These are phyloP conservation scores for Coemansia sp. DNA, from an alignment of 192 early-diverging fungal genomes.

Conservation along the genomic window DNA sequence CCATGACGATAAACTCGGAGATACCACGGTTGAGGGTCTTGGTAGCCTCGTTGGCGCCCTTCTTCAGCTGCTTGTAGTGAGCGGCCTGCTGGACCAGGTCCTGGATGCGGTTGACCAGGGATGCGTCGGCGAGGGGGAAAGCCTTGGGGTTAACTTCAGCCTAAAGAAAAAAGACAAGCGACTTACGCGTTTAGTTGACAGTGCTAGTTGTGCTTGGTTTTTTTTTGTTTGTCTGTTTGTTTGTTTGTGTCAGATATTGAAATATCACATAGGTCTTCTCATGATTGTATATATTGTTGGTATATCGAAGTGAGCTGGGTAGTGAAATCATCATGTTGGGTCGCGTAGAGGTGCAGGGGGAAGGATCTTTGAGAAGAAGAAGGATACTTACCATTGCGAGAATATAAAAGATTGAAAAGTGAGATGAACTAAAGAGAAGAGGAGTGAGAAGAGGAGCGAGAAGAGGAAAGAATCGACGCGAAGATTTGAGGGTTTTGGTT, in stretches of 20 bases:
- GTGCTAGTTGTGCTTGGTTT: neutral
- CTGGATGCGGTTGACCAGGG: constrained; percentile 89
- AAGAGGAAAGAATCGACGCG: no score
- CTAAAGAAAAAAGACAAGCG: constrained; percentile 7
- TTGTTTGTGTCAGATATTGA: constrained; percentile 11
- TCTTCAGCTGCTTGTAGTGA: constrained; percentile 99
- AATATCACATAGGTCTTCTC: constrained; percentile 40
- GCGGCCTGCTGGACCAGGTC: constrained; percentile 98
- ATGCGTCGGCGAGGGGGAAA: constrained; percentile 90
- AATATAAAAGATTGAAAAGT: constrained; percentile 6
- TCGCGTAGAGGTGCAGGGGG: no score
- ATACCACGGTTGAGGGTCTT: constrained; percentile 99
- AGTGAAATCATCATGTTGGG: constrained; percentile 49
- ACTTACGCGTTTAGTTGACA: neutral
- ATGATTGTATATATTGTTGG: constrained; percentile 31
- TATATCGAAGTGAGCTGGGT: constrained; percentile 55
- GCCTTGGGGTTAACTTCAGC: constrained; percentile 61
- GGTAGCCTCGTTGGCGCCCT: constrained; percentile 99
- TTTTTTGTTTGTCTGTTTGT: neutral
- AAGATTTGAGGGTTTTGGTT: no score
- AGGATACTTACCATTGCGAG: constrained; percentile 6
- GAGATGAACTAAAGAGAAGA: constrained; percentile 4
- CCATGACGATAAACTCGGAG: constrained; percentile 98
- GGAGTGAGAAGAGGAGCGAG: neutral
- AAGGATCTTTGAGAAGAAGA: no score